A percentile compares a stretch with the other conserved stretches of the same genome.
Evolutionary conservation across 2,329 filamentous ascomycete species (phyloP).

Genomic region (Sordariomycetes sp.): DNA sequence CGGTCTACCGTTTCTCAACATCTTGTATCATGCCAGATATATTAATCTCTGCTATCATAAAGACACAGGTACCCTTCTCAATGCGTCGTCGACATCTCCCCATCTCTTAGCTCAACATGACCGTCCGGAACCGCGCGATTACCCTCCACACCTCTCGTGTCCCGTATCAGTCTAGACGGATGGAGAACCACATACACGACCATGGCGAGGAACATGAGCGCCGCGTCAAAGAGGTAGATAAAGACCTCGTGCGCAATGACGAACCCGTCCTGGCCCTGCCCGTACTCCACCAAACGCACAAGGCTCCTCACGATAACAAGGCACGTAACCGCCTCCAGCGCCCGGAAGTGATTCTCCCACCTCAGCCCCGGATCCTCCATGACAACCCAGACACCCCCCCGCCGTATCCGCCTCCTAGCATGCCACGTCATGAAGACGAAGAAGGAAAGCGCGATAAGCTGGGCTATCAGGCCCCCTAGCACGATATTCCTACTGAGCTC

Average conservation of each 20-base stretch:
- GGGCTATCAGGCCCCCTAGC: constrained; percentile 36
- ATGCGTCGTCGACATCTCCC: background rate
- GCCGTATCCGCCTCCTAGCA: constrained; percentile 25
- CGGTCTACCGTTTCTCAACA: too few relatives aligned
- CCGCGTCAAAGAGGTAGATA: constrained; percentile 23
- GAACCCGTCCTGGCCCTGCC: constrained; percentile 17
- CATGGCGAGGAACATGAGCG: constrained; percentile 15
- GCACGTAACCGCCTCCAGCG: constrained; percentile 13
- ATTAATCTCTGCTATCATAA: too few relatives aligned
- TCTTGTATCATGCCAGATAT: too few relatives aligned
- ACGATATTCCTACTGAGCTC: constrained; percentile 31
- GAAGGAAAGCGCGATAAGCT: constrained; percentile 39
- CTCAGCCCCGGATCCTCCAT: constrained; percentile 12
- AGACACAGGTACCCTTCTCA: background rate
- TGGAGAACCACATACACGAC: background rate
- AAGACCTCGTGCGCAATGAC: constrained; percentile 19
- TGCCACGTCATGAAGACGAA: constrained; percentile 33
- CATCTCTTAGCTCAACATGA: background rate
- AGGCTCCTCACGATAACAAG: constrained; percentile 26
- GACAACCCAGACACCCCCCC: constrained; percentile 8
- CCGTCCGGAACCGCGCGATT: background rate
- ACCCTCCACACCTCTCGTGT: background rate
- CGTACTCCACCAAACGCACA: constrained; percentile 28
- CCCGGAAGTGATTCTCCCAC: constrained; percentile 15
- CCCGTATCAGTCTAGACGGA: background rate